These are phyloP conservation scores for Pseudophaeomoniella oleicola DNA, from an alignment of 2,329 filamentous ascomycete species.

Conservation along the genomic window DNA sequence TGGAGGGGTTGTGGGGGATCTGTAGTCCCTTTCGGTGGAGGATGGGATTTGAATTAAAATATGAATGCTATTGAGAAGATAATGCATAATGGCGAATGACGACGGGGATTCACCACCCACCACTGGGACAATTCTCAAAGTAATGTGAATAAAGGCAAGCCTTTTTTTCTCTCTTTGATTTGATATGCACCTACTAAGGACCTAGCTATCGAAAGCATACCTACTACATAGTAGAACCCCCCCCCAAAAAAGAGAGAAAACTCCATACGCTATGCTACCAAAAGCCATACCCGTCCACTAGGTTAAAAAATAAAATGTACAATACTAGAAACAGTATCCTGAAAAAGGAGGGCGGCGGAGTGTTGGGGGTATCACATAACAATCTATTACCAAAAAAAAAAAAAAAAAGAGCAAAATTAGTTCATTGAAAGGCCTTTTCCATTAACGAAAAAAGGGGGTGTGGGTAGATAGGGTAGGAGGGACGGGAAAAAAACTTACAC, in stretches of 20 bases:
- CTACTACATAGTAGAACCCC: not conserved
- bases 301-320: not conserved
- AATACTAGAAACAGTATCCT: not conserved
- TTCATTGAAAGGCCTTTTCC: not conserved
- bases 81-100: too few species aligned
- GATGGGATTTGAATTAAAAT: not conserved
- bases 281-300: not conserved
- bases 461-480: not conserved
- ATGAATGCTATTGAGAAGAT: too few species aligned
- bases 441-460: conserved; percentile 1
- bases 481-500: conserved; percentile 44
- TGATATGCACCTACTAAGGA: not conserved
- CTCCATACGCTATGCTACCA: not conserved
- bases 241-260: not conserved
- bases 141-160: too few species aligned
- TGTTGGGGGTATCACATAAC: conserved; percentile 27
- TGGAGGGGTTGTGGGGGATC: not conserved
- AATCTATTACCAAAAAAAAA: conserved; percentile 16
- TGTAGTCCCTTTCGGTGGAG: not conserved
- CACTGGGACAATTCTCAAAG: too few species aligned
- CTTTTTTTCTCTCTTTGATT: too few species aligned
- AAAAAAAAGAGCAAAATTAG: too few species aligned
- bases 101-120: too few species aligned
- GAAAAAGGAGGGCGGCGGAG: conserved; percentile 3
- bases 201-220: not conserved